phyloP scores from a whole-genome alignment of 805 yeast genomes.

The Candida succiphila region DNA sequence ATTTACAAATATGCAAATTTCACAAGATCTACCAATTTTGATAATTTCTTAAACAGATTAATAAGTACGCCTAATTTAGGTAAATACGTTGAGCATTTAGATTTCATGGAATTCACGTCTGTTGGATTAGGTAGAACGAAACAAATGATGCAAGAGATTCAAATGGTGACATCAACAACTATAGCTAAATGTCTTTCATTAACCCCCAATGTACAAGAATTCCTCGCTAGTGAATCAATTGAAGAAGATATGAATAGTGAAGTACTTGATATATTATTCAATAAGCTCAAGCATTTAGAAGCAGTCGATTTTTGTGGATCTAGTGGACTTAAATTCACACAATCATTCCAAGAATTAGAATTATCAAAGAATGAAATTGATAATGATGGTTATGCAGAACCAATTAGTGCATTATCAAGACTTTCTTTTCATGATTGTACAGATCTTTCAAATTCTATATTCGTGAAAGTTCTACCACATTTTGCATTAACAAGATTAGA shows the following conservation, averaged over 20 bases:
- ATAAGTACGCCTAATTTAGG: conserved; percentile 32
- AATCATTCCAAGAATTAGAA: conserved; percentile 40
- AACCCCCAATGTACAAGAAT: conserved; percentile 65
- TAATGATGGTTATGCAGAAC: too few relatives aligned
- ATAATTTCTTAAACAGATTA: conserved; percentile 52
- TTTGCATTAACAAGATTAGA: conserved; percentile 60
- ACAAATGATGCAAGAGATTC: conserved; percentile 83
- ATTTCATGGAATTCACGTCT: conserved; percentile 81
- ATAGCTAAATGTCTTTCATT: conserved; percentile 49
- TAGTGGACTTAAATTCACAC: conserved; percentile 50
- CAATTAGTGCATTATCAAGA: conserved; percentile 22
- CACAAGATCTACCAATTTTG: conserved; percentile 74
- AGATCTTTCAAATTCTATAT: conserved; percentile 50
- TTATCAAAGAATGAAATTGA: conserved; percentile 7
- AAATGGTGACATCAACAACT: conserved; percentile 75
- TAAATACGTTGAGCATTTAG: conserved; percentile 62
- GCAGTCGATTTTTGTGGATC: conserved; percentile 88
- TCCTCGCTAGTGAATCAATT: conserved; percentile 76
- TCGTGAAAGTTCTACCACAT: conserved; percentile 47
- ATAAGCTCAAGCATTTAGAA: conserved; percentile 43
- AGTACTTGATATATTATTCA: conserved; percentile 48
- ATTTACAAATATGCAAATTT: conserved; percentile 61
- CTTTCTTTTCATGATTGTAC: conserved; percentile 86
- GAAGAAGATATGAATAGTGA: conserved; percentile 65
- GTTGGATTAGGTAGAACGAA: conserved; percentile 86